Evolutionary conservation across 257 asterid genomes (phyloP).

Genomic region (Paraleonurus japonicus): DNA sequence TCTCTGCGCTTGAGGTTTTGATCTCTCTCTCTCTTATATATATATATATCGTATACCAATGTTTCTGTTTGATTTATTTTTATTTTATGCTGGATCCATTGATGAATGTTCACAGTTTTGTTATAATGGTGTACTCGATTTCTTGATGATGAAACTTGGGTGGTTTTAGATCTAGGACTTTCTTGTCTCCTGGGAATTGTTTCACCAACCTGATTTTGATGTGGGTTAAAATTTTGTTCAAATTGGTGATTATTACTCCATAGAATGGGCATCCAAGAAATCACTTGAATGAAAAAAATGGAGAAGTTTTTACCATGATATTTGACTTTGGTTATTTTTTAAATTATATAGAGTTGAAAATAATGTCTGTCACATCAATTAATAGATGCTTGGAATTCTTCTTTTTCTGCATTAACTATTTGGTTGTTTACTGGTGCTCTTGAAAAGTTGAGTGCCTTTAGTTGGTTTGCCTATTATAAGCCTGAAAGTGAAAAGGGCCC

Average conservation of each 20-base stretch:
- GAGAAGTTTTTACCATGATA: neutral
- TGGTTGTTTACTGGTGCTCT: neutral
- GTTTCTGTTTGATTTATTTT: neutral
- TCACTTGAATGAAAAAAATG: neutral
- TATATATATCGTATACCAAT: neutral
- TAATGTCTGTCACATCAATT: neutral
- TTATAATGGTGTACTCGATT: neutral
- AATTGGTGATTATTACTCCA: neutral
- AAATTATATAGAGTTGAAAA: neutral
- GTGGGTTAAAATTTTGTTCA: neutral
- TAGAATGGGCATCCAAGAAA: neutral
- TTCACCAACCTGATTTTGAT: slow-evolving; percentile 9
- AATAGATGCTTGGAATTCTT: neutral
- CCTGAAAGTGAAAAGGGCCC: neutral
- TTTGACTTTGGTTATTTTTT: slow-evolving; percentile 11
- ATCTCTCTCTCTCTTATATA: neutral
- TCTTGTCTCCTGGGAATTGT: too few species aligned
- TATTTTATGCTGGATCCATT: neutral
- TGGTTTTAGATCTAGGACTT: slow-evolving; percentile 21
- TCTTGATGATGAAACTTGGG: neutral
- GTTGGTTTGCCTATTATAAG: slow-evolving; percentile 6
- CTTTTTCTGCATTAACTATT: neutral
- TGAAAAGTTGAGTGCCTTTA: slow-evolving; percentile 36
- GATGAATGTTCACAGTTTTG: neutral
- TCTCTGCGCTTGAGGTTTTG: slow-evolving; percentile 75